phyloP scores from a whole-genome alignment of 2,329 filamentous ascomycete species.

The Ophiobolus disseminans region DNA sequence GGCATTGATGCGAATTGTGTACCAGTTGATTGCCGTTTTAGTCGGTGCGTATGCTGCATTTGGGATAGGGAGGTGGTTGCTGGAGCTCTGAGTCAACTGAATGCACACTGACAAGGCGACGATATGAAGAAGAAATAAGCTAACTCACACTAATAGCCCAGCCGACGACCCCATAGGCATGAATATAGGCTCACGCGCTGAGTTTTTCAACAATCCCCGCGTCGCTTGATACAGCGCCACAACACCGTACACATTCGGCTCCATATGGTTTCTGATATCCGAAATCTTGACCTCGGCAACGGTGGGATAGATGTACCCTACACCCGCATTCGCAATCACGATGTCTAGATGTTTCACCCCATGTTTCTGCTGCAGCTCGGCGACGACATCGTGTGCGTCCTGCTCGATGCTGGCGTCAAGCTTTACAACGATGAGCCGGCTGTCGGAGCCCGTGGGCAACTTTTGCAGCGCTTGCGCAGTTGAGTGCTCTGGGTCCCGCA shows the following conservation, averaged over 20 bases:
- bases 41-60: too few species aligned
- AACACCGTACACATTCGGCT: slow-evolving; percentile 18
- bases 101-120: too few species aligned
- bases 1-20: too few species aligned
- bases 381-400: slow-evolving; percentile 6
- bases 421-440: slow-evolving; percentile 14
- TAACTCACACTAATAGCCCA: too few species aligned
- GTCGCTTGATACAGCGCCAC: slow-evolving; percentile 20
- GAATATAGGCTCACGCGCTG: too few species aligned
- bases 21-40: too few species aligned
- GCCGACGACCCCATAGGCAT: too few species aligned
- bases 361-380: slow-evolving; percentile 9
- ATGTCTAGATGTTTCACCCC: slow-evolving; percentile 17
- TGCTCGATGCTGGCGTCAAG: slow-evolving; percentile 16
- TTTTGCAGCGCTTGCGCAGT: slow-evolving; percentile 32
- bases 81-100: too few species aligned
- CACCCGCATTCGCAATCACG: slow-evolving; percentile 4
- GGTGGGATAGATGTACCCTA: slow-evolving; percentile 4
- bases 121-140: too few species aligned
- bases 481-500: slow-evolving; percentile 40
- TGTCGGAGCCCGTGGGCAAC: slow-evolving; percentile 18
- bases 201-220: slow-evolving; percentile 13
- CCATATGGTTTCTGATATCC: slow-evolving; percentile 12
- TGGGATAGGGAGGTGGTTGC: too few species aligned
- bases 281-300: slow-evolving; percentile 7